phyloP scores from a whole-genome alignment of 225 moss, liverwort and hornwort species.

The Sphagnum tenellum region DNA sequence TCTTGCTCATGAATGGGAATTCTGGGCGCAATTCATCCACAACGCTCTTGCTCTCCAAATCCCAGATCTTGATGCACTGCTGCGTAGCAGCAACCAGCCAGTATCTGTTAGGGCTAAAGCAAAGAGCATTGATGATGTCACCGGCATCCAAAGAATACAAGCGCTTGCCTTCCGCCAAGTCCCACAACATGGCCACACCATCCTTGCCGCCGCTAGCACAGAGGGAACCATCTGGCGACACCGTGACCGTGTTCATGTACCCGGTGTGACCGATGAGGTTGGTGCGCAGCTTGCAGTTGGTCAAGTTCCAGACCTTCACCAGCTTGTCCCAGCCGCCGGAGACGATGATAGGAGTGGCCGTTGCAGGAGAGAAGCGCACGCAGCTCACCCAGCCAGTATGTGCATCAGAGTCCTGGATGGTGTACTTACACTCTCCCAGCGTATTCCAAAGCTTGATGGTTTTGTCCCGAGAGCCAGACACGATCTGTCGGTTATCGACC shows the following conservation, averaged over 20 bases:
- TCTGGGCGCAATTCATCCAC: conserved; percentile 93
- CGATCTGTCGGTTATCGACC: conserved; percentile 54
- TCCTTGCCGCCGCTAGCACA: conserved; percentile 96
- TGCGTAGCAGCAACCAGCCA: conserved; percentile 98
- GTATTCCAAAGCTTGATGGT: conserved; percentile 63
- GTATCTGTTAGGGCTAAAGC: conserved; percentile 97
- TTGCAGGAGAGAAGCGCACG: conserved; percentile 90
- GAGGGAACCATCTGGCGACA: conserved; percentile 81
- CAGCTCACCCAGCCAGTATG: conserved; percentile 97
- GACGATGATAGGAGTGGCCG: conserved; percentile 77
- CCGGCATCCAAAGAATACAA: conserved; percentile 89
- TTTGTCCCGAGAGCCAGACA: conserved; percentile 47
- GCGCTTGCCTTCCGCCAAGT: conserved; percentile 85
- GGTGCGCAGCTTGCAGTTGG: conserved; percentile 92
- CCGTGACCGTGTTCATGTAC: conserved; percentile 86
- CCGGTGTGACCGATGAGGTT: conserved; percentile 85
- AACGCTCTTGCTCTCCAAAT: conserved; percentile 91
- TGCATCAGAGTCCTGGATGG: conserved; percentile 92
- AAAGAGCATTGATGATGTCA: conserved; percentile 79
- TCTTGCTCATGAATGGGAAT: conserved; percentile 69
- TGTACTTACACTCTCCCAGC: conserved; percentile 86
- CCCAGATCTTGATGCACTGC: conserved; percentile 95
- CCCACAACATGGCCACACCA: conserved; percentile 95
- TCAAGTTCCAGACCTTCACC: conserved; percentile 97
- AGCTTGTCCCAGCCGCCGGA: conserved; percentile 96